Conservation (phyloP, 192 early-diverging fungal genomes). For the Rhizophagus sp. region DNA sequence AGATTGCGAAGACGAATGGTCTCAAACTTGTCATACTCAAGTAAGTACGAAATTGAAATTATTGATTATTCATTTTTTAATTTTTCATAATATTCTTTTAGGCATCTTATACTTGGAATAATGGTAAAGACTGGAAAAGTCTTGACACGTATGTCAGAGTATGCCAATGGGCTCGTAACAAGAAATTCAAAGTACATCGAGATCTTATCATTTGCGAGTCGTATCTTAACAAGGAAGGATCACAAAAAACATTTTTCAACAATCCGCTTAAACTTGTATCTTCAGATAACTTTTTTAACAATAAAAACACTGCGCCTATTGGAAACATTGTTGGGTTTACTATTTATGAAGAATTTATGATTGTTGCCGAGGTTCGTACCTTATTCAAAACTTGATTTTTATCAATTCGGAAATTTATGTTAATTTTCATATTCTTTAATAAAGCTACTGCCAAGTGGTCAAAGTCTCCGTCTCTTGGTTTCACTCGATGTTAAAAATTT, state of each 20-base stretch:
- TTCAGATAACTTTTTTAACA: constrained; percentile 58
- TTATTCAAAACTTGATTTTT: background rate
- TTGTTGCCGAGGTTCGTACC: constrained; percentile 65
- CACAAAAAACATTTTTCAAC: constrained; percentile 46
- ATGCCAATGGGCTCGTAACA: constrained; percentile 70
- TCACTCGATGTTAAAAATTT: constrained; percentile 75
- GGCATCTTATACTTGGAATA: constrained; percentile 69
- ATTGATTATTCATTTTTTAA: background rate
- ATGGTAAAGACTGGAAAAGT: constrained; percentile 67
- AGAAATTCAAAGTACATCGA: constrained; percentile 52
- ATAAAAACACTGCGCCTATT: constrained; percentile 49
- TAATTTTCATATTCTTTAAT: background rate
- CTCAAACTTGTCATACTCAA: constrained; percentile 65
- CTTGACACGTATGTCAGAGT: constrained; percentile 70
- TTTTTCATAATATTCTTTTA: background rate
- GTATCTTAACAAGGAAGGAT: constrained; percentile 62
- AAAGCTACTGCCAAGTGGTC: constrained; percentile 39
- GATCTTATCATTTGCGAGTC: constrained; percentile 77
- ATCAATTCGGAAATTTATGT: background rate
- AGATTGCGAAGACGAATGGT: constrained; percentile 46
- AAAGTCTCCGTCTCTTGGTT: constrained; percentile 58
- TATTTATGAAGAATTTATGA: constrained; percentile 75
- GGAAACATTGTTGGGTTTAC: constrained; percentile 78
- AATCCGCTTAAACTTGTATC: constrained; percentile 68
- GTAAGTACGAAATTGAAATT: background rate